Base-by-base conservation (phyloP, 2,329 filamentous ascomycete genomes). In the Lecanicillium sp. region DNA sequence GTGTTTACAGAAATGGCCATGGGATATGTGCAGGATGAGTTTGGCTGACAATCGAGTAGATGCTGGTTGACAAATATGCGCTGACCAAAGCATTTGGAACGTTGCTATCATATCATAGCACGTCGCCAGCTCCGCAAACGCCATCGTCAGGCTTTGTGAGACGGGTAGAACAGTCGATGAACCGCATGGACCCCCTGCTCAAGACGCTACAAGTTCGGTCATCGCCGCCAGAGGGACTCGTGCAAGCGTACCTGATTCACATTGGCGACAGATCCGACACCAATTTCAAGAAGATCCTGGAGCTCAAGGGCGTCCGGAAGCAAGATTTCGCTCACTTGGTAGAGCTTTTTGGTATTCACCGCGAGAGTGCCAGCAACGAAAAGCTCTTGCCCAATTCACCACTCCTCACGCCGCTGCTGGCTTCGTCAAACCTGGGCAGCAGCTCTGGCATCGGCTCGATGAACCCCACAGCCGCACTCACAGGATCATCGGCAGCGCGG, bases 211-310 rank as follows among this genome's bases (percentile, higher is more conserved):
- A 98, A 68, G 90, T 98, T 34, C 86, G 86, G 19, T 80, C 89
- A 3, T 85, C 84, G 4, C 92, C 92, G 0, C 85, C 90, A 0
- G 92, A 98, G 66, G 90, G 86, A 2, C 76, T 98, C 4, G 89
- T 98, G 0, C 90, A 96, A 64, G 92, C 92, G 25, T 98, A 98
- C 58, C 79, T 98, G 25, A 94, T 96, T 59, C 92, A 96, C 63
- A 92, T 98, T 48, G 88, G 79, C 48, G 92, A 98, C 67, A 81
- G 85, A 40, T 94, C 84, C 46, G 92, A 96, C 57, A 76, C 78
- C 52, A 98, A 98, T 63, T 98, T 98, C 74, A 81, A 81, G 56
- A 96, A 95, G 64, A 84, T 98, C 43, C 78, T 98, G 33, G 92
- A 98, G 36, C 73, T 98, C 46, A 98, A 98, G 61, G 92, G 92